Base-by-base conservation (phyloP, 2,329 filamentous ascomycete species). In the Aplosporella prunicola region DNA sequence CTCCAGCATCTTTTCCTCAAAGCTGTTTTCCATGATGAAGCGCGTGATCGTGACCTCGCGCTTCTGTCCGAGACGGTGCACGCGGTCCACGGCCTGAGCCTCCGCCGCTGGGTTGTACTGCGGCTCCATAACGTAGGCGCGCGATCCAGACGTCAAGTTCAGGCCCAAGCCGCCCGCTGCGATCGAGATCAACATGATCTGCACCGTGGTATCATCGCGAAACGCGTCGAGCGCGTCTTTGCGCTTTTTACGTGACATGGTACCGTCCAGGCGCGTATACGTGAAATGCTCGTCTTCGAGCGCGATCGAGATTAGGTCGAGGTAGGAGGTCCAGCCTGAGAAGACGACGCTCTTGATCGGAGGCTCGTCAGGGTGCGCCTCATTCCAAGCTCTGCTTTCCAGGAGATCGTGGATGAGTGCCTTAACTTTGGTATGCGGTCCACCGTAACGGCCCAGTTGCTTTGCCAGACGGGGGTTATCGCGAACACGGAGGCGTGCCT, bases 91-190 rank as follows among this genome's bases (percentile, higher is more conserved):
- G 2, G 91, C 91, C 62, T 98, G 91, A 5, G 87, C 84, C 59
- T 98, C 89, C 0, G 88, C 86, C 0, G 87, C 88, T 0, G 91
- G 91, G 52, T 98, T 98, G 66, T 89, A 98, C 55, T 95, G 88
- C 5, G 91, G 91, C 57, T 98, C 91, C 89, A 98, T 96, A 51
- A 96, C 82, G 57, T 91, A 96, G 10, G 93, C 89, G 39, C 76
- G 82, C 55, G 79, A 91, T 20, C 81, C 89, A 0, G 83, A 71
- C 0, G 88, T 95, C 38, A 96, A 67, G 54, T 96, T 96, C 25
- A 96, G 76, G 10, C 89, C 89, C 11, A 95, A 74, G 13, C 91
- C 89, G 45, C 89, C 91, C 0, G 89, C 89, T 53, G 80, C 86
- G 60, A 95, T 93, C 8, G 86, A 94, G 10, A 94, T 86, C 8